These are phyloP conservation scores for Pugionium cornutum DNA, from an alignment of 345 rosid genomes.

Conservation along the genomic window DNA sequence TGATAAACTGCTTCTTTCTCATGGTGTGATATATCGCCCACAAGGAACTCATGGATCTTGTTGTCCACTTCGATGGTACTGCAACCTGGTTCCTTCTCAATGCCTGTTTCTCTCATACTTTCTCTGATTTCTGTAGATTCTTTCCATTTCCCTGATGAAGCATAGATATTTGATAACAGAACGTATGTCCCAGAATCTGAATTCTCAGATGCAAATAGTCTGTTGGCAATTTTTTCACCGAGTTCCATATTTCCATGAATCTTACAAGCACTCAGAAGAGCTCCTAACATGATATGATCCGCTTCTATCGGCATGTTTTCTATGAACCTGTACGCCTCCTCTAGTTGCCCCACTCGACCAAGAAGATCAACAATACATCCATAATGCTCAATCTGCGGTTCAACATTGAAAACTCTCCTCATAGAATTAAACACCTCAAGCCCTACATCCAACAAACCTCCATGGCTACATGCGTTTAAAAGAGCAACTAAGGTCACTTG, in stretches of 20 bases:
- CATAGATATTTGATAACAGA: conserved; percentile 54
- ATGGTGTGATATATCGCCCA: conserved; percentile 56
- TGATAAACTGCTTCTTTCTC: conserved; percentile 53
- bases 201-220: conserved; percentile 41
- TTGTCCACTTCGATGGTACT: conserved; percentile 61
- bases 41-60: conserved; percentile 58
- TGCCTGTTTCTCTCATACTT: conserved; percentile 57
- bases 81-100: conserved; percentile 65
- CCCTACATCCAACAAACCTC: conserved; percentile 60
- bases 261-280: conserved; percentile 66
- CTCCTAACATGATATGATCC: conserved; percentile 61
- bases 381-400: conserved; percentile 62
- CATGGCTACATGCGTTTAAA: conserved; percentile 69
- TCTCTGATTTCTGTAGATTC: conserved; percentile 53
- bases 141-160: conserved; percentile 61
- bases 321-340: conserved; percentile 53
- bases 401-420: conserved; percentile 48
- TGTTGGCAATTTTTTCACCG: conserved; percentile 51
- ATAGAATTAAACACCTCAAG: conserved; percentile 53
- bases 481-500: conserved; percentile 57
- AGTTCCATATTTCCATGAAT: conserved; percentile 55
- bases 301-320: conserved; percentile 48
- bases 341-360: conserved; percentile 50
- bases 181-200: conserved; percentile 59
- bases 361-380: conserved; percentile 72